Evolutionary conservation across 257 asterid genomes (phyloP), one percentile per base, ranked within the genome.

Genomic region (Prunella vulgaris): DNA sequence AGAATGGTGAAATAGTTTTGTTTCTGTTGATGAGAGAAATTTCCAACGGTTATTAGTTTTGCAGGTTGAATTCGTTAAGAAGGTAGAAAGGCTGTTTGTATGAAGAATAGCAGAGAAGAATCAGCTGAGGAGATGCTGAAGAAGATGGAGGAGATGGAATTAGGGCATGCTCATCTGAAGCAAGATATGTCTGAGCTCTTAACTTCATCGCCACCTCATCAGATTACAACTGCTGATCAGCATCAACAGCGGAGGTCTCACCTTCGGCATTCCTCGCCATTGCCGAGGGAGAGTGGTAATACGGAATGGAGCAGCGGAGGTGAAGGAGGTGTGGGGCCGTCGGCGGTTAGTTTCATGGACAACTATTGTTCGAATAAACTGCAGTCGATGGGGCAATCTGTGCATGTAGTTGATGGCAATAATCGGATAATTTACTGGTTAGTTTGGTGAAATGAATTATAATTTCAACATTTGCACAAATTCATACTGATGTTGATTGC

Each of bases 341-440:
- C 89, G 25, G 82, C 89, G 22, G 77, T 81, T 59, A 85, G 82
- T 72, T 85, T 90, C 35, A 84, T 89, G 3, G 97, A 93, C 71
- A 81, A 72, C 76, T 97, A 90, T 80, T 88, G 85, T 82, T 75
- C 85, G 85, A 88, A 83, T 69, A 88, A 90, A 81, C 82, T 93
- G 83, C 98, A 90, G 86, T 88, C 97, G 38, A 88, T 93, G 95
- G 96, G 92, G 22, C 97, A 90, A 66, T 59, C 98, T 0, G 87
- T 90, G 76, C 97, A 93, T 74, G 87, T 87, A 78, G 74, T 79
- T 79, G 97, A 87, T 83, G 81, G 73, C 28, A 59, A 80, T 74
- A 35, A 73, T 69, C 88, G 90, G 37, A 74, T 93, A 32, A 84
- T 88, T 78, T 93, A 90, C 87, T 93, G 98, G 98, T 90, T 69